Base-by-base conservation (phyloP, 2,329 filamentous ascomycete genomes). In the Coccinonectria pachysandricola region DNA sequence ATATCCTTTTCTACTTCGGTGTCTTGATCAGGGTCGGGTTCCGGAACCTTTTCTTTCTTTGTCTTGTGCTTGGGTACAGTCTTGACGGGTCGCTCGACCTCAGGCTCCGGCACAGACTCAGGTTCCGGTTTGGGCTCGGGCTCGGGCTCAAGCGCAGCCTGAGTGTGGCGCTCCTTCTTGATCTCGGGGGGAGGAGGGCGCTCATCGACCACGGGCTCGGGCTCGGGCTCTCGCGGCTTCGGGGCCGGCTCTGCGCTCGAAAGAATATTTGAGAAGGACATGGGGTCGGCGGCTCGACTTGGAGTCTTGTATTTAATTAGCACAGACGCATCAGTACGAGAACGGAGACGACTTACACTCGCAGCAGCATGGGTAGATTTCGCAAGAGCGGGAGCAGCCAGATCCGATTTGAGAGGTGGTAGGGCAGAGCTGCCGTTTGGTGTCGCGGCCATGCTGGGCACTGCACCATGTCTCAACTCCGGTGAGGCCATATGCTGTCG, bases 231-330 rank as follows among this genome's bases (percentile, higher is more conserved):
- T 32, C 39, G 36, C 30, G 68, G 64, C 34, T 65, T 65, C 3
- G 65, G 61, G 19, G 72, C 65, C 27, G 80, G 75, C 30, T 85
- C 78, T 29, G 81, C 69, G 40, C 74, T 86, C 4, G 85, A 88
- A 21, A 96, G 76, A 33, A 96, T 92, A 51, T 87, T 95, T 40
- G 85, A 91, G 49, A 96, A 91, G 5, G 87, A 91, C 87, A 95
- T 95, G 27, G 87, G 81, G 51, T 93, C 82, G 32, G 79, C 78
- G 20, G 78, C 68, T 52, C 86, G 76, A 41, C 73, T 75, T 2
- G 80, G 72, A 25, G 79, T 80, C 71, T 86, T 22, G 10, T 21
- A 25, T 17, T 12, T 13, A 24, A 31, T 41, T 33, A 43, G 37
- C 29, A 24, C 12, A 12, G 27, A 32, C 30, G 15, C 12, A 33